phyloP scores from a whole-genome alignment of 2,329 filamentous ascomycete species.

The Arthrobotrys musiformis region DNA sequence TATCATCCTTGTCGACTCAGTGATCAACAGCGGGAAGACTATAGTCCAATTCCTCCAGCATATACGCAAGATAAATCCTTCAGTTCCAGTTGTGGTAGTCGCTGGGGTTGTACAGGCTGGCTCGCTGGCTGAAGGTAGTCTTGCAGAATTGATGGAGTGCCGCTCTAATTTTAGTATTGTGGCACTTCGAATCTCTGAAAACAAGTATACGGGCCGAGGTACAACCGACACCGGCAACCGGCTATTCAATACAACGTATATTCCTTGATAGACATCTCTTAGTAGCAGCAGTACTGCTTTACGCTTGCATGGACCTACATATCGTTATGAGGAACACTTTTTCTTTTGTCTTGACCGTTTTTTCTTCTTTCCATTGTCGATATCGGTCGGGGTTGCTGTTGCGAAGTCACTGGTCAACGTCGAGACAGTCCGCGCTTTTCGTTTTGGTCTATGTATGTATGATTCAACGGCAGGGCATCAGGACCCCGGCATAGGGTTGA shows the following conservation, averaged over 20 bases:
- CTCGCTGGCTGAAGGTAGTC: slow-evolving; percentile 58
- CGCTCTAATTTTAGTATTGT: slow-evolving; percentile 64
- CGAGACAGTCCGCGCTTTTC: too few relatives aligned
- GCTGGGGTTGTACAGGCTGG: slow-evolving; percentile 68
- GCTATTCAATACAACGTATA: slow-evolving; percentile 70
- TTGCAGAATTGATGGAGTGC: slow-evolving; percentile 58
- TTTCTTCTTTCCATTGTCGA: too few relatives aligned
- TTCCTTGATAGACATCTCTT: slow-evolving; percentile 61
- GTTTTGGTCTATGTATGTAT: too few relatives aligned
- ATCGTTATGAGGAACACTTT: too few relatives aligned
- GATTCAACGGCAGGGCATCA: too few relatives aligned
- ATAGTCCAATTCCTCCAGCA: slow-evolving; percentile 66
- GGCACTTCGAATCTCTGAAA: slow-evolving; percentile 69
- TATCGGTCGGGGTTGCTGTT: too few relatives aligned
- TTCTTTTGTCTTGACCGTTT: too few relatives aligned
- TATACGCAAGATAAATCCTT: slow-evolving; percentile 63
- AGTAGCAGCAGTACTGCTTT: too few relatives aligned
- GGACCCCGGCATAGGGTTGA: too few relatives aligned
- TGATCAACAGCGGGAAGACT: slow-evolving; percentile 70
- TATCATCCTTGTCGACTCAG: slow-evolving; percentile 71
- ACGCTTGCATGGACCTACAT: too few relatives aligned
- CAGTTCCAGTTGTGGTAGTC: slow-evolving; percentile 68
- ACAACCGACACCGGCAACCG: slow-evolving; percentile 71
- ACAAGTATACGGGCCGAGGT: slow-evolving; percentile 68
- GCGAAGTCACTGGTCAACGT: too few relatives aligned